Conservation (phyloP, 2,329 filamentous ascomycete species). For the Cercospora zeae-maydis region DNA sequence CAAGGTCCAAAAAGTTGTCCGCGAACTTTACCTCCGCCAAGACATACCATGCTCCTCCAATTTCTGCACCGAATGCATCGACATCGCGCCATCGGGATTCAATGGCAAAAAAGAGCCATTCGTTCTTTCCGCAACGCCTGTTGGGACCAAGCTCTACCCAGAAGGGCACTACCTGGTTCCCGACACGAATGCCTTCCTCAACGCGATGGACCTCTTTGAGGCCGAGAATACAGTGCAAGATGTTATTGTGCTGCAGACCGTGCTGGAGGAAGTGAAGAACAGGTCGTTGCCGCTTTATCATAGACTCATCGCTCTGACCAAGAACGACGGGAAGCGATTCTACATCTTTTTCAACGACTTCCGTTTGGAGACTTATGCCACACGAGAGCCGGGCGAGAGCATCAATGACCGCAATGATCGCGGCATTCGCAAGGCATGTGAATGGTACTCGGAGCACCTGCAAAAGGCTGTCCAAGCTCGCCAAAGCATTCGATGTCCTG, state of each 20-base stretch:
- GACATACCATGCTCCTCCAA: slow-evolving; percentile 97
- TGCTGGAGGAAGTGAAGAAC: slow-evolving; percentile 93
- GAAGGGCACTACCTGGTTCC: slow-evolving; percentile 91
- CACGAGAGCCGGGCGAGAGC: slow-evolving; percentile 69
- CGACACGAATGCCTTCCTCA: slow-evolving; percentile 92
- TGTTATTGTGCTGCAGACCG: slow-evolving; percentile 93
- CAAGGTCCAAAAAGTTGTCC: slow-evolving; percentile 98
- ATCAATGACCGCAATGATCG: slow-evolving; percentile 97
- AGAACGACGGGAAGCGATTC: slow-evolving; percentile 94
- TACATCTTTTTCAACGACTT: slow-evolving; percentile 99
- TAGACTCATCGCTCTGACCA: slow-evolving; percentile 81
- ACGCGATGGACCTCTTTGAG: slow-evolving; percentile 96
- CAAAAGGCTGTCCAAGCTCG: slow-evolving; percentile 56
- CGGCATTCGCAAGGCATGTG: slow-evolving; percentile 77
- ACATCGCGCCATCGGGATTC: slow-evolving; percentile 71
- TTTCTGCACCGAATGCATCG: slow-evolving; percentile 73
- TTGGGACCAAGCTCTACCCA: slow-evolving; percentile 75
- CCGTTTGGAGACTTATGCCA: slow-evolving; percentile 81
- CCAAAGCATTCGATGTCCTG: slow-evolving; percentile 58
- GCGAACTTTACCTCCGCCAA: slow-evolving; percentile 90
- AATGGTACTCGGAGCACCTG: slow-evolving; percentile 88
- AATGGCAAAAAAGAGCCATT: slow-evolving; percentile 74
- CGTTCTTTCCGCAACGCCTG: slow-evolving; percentile 82
- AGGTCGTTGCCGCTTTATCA: slow-evolving; percentile 93
- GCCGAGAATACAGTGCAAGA: slow-evolving; percentile 89